Evolutionary conservation across 768 basidiomycete genomes (phyloP).

Genomic region (Boletus subparvulus): DNA sequence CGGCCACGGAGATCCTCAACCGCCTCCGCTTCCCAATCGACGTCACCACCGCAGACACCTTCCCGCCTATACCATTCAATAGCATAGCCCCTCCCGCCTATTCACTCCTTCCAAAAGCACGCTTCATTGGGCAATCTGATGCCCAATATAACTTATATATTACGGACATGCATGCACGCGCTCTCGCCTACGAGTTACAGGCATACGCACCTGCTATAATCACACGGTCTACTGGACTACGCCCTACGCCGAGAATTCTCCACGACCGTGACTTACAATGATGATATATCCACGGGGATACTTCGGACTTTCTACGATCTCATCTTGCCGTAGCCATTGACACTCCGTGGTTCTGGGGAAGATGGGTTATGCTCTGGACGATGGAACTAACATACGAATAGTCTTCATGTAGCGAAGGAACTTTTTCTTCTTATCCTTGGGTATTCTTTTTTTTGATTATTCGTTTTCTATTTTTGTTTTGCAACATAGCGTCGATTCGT

Average conservation of each 20-base stretch:
- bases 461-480: constrained; percentile 35
- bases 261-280: constrained; percentile 19
- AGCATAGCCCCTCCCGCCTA: constrained; percentile 28
- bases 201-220: constrained; percentile 29
- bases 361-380: constrained; percentile 14
- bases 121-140: constrained; percentile 7
- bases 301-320: constrained; percentile 24
- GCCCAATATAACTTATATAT: constrained; percentile 32
- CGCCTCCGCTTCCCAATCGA: constrained; percentile 18
- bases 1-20: constrained; percentile 25
- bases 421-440: constrained; percentile 1
- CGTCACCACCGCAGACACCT: constrained; percentile 34
- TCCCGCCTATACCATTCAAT: constrained; percentile 35
- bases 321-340: constrained; percentile 10
- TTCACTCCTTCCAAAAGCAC: constrained; percentile 19
- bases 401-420: constrained; percentile 28
- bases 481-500: constrained; percentile 19
- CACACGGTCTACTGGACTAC: constrained; percentile 18
- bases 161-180: constrained; percentile 22
- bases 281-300: constrained; percentile 28
- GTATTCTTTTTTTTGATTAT: constrained; percentile 21
- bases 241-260: constrained; percentile 8
- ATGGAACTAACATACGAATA: constrained; percentile 30
- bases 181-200: constrained; percentile 17
- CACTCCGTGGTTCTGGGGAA: neutral